Base-by-base conservation (phyloP, 2,329 filamentous ascomycete species). In the Paramyrothecium sp. region DNA sequence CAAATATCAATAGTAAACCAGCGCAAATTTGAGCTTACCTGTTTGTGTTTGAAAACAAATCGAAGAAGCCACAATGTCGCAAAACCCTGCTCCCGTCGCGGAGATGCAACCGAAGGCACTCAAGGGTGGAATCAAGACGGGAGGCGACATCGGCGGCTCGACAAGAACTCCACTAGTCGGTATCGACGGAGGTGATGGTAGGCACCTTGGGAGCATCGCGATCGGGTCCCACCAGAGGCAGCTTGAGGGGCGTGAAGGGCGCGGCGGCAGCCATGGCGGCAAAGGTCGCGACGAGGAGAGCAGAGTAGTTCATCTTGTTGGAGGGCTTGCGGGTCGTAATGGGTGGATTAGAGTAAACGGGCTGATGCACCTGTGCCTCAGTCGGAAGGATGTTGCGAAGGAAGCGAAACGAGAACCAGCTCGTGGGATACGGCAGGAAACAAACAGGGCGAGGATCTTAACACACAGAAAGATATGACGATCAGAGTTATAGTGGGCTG, bases 281-380 rank as follows among this genome's bases (percentile, higher is more conserved):
- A 46, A 58, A 65, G n/a, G 60, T 53, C 41, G 60, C 54, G 51
- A 59, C 53, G 38, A 68, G 46, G 22, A 68, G 21, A 50, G 60
- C 57, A 17, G 58, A 57, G 21, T 60, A 56, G 52, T 66, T 65
- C 67, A 68, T 69, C 0, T 56, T 63, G 59, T 19, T 41, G n/a
- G 55, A 10, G 19, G 0, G 19, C 34, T 3, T 12, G 17, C 53
- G 51, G n/a, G 13, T 44, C 38, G 38, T 12, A 16, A 19, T 38
- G 13, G 38, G 13, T 17, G n/a, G 13, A 44, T 16, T 17, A 44
- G 38, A 44, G 38, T 19, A 19, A n/a, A n/a, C n/a, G n/a, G 38
- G 38, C 38, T 7, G 38, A 44, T 16, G 38, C 38, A 44, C 38
- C 38, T 38, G 52, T 41, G 30, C 46, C 16, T 54, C 20, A 16